A percentile compares a stretch with the other conserved stretches of the same genome.
These are phyloP conservation scores for Lentinula sp. DNA, from an alignment of 768 basidiomycete genomes.

Conservation along the genomic window DNA sequence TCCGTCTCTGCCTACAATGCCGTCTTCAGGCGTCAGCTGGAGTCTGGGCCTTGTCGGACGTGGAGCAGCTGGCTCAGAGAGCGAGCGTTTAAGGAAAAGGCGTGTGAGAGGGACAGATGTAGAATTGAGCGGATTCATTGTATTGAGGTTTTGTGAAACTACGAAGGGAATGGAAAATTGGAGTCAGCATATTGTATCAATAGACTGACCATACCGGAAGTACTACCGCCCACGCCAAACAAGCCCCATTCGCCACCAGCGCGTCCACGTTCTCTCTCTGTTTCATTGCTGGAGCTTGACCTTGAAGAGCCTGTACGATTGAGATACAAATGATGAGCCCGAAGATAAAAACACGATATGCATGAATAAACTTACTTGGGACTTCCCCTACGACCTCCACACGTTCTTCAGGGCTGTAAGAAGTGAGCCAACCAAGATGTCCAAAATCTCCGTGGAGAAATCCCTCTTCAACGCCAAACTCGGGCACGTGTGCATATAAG, in stretches of 20 bases:
- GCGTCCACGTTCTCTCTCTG: constrained; percentile 1
- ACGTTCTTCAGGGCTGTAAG: not conserved
- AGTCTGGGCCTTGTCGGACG: not conserved
- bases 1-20: not conserved
- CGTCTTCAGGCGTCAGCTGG: not conserved
- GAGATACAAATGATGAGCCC: not conserved
- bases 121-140: not conserved
- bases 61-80: constrained; percentile 1
- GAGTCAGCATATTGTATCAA: not conserved
- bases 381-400: not conserved
- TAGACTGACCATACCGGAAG: not conserved
- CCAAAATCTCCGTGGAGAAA: not conserved
- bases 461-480: not conserved
- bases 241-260: constrained; percentile 3
- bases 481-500: not conserved
- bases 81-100: constrained; percentile 3
- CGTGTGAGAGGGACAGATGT: not conserved
- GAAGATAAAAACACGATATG: not conserved
- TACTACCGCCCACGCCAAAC: not conserved
- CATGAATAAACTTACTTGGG: not conserved
- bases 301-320: not conserved
- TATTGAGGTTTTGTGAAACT: not conserved
- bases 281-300: constrained; percentile 1
- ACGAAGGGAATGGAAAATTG: not conserved
- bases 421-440: not conserved